Evolutionary conservation across 257 asterid species (phyloP), one percentile per base, ranked within the genome.

Genomic region (Solanum chaucha): DNA sequence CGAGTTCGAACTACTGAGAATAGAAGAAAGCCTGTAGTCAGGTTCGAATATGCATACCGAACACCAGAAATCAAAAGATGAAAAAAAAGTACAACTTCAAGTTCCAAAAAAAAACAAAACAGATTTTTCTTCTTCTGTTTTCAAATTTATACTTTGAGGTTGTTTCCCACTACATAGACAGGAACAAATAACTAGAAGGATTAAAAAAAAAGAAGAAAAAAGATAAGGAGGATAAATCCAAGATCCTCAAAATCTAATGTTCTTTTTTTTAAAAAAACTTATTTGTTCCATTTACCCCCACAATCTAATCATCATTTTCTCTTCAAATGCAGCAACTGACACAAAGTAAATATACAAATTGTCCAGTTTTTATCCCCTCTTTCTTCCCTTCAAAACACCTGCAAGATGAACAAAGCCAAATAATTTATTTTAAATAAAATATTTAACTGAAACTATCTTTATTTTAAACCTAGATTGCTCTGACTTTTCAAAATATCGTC

Each of bases 141-240:
- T 15, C 26, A 80, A 34, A 80, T 46, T 80, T 91, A 87, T 90
- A 92, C 87, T 89, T 92, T 89, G 78, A 89, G 93, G 95, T 88
- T 88, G 92, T 95, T 91, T 94, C 94, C 97, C 94, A 88, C 82
- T 89, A 88, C 91, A 88, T 89, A 89, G 95, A 92, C 97, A 93
- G 82, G 90, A 92, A 89, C 85, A 91, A 90, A 48, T 88, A 86
- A 87, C 87, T 87, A 46, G 67, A 78, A 20, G 80, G 80, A 84
- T 65, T 84, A 9, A 93, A 89, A 89, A 89, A 89, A 87, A 12
- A 86, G 7, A 46, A 46, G 1, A 93, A 89, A 28, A 90, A 90
- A 88, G 82, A 85, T 41, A 67, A 83, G 55, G 26, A 77, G 61
- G 84, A 88, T 82, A 82, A 88, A 90, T 89, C 87, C 90, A 91